These are phyloP conservation scores for Cucurbita ficifolia DNA, from an alignment of 306 rosid genomes.

Conservation along the genomic window DNA sequence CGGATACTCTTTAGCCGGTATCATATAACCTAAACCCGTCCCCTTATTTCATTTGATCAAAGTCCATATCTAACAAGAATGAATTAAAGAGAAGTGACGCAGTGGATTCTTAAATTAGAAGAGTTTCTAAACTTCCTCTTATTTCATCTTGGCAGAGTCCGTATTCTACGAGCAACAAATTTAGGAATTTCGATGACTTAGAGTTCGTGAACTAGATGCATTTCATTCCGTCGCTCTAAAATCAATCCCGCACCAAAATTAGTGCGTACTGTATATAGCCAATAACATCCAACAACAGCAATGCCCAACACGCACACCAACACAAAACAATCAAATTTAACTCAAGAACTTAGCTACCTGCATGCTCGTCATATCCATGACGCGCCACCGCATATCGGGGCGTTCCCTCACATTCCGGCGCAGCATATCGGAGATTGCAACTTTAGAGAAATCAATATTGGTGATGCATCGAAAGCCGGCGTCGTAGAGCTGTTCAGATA, in stretches of 20 bases:
- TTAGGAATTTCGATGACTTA: background rate
- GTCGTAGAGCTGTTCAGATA: conserved; percentile 79
- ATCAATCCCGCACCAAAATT: background rate
- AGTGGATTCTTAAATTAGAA: background rate
- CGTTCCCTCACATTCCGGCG: conserved; percentile 81
- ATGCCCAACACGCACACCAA: background rate
- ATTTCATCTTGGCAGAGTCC: background rate
- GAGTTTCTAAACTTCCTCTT: background rate
- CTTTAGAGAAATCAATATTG: conserved; percentile 81
- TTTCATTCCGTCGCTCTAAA: background rate
- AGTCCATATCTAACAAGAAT: background rate
- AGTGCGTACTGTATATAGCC: background rate
- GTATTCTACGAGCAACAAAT: background rate
- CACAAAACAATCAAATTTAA: background rate
- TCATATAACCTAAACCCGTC: background rate
- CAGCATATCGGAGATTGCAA: conserved; percentile 75
- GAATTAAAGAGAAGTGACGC: background rate
- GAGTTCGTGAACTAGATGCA: background rate
- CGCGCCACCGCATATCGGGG: conserved; percentile 86
- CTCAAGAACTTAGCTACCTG: conserved; percentile 25
- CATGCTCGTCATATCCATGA: conserved; percentile 89
- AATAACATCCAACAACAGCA: background rate
- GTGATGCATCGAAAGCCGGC: conserved; percentile 46
- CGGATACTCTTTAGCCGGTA: background rate
- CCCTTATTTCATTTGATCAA: background rate